These are phyloP conservation scores for Pulveroboletus sp. DNA, from an alignment of 1,284 basidiomycete species.

Conservation along the genomic window DNA sequence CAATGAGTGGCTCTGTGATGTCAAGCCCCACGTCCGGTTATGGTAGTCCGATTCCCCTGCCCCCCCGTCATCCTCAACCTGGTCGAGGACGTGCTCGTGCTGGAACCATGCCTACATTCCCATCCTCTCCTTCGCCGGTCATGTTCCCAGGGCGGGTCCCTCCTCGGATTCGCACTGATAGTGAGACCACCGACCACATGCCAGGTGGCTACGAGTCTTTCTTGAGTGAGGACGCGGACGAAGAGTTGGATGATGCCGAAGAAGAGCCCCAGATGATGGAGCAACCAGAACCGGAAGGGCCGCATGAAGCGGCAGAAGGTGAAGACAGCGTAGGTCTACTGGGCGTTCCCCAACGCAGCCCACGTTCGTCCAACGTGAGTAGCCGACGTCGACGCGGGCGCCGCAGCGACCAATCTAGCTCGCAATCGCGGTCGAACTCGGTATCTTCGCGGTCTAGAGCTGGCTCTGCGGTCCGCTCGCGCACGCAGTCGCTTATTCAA, in stretches of 20 bases:
- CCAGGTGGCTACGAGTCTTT: slow-evolving; percentile 34
- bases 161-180: slow-evolving; percentile 47
- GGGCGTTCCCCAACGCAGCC: slow-evolving; percentile 51
- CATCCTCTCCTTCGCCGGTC: slow-evolving; percentile 48
- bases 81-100: slow-evolving; percentile 46
- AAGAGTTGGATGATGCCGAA: slow-evolving; percentile 43
- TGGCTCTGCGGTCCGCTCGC: slow-evolving; percentile 51
- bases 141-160: slow-evolving; percentile 40
- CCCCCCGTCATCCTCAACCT: slow-evolving; percentile 61
- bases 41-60: slow-evolving; percentile 63
- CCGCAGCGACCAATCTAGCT: slow-evolving; percentile 32
- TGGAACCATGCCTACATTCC: slow-evolving; percentile 50
- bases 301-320: slow-evolving; percentile 60
- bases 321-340: slow-evolving; percentile 72
- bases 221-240: slow-evolving; percentile 42
- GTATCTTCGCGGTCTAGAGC: slow-evolving; percentile 50
- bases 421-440: slow-evolving; percentile 40
- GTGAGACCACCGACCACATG: slow-evolving; percentile 40
- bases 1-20: slow-evolving; percentile 31
- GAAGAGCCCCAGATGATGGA: slow-evolving; percentile 48
- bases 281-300: slow-evolving; percentile 53
- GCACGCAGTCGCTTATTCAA: slow-evolving; percentile 65
- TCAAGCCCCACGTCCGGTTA: slow-evolving; percentile 41
- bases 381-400: slow-evolving; percentile 37
- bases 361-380: slow-evolving; percentile 55